Base-by-base conservation (phyloP, 192 early-diverging fungal species). In the Coemansia brasiliensis region DNA sequence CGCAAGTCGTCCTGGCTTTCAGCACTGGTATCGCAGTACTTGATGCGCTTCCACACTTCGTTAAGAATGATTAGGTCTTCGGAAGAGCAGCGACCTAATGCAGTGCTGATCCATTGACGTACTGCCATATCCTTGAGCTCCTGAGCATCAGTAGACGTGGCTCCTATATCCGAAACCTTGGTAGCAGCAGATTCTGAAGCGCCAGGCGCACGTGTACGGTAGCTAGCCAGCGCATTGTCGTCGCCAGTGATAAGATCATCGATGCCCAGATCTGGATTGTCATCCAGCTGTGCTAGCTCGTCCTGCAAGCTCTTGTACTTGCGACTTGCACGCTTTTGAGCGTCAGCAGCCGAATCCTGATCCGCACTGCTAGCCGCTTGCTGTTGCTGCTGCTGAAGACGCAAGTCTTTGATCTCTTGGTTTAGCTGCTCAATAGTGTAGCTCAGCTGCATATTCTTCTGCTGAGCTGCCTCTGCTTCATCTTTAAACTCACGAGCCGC, bases 21-120 rank as follows among this genome's bases (percentile, higher is more conserved):
- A 10, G 59, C 40, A 52, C 44, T 57, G 10, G 46, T 35, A 12
- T 80, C 72, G 45, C 60, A 67, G 57, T 71, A 67, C 54, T 67
- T 64, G 35, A 74, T 59, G 52, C 78, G 78, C 44, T 64, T 74
- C 78, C 78, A 80, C 42, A 74, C 63, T 45, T 80, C 78, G 57
- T 50, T 52, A 16, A 80, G 59, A 4, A 75, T 37, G 15, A 80
- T 53, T 60, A 74, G 50, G 52, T 80, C 78, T 41, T 80, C 67
- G 25, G 78, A 53, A n/a, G 72, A 67, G 52, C 59, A 74, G 39
- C 58, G 45, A 11, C 37, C 45, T 43, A 80, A 56, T 43, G 57
- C 44, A 21, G 43, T 22, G 41, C 58, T 43, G 13, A 80, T 55
- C 72, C 63, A 71, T 40, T 67, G 45, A 21, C 61, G 78, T 41